Conservation (phyloP, 495 filamentous ascomycete species). For the Hyaloscypha hepaticicola region DNA sequence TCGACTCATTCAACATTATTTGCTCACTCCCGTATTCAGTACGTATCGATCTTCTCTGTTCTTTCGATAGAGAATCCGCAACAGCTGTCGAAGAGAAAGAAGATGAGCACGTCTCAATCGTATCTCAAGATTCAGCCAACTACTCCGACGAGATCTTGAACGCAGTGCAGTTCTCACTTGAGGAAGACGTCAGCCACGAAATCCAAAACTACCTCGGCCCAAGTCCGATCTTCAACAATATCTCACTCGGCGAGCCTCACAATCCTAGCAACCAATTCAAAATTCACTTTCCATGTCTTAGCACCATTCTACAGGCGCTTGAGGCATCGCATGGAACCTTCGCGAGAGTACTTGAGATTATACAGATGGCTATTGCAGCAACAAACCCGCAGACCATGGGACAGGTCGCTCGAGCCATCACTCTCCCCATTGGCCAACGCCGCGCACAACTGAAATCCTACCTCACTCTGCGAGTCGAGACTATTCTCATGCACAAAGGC, state of each 20-base stretch:
- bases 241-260: not conserved
- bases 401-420: slow-evolving; percentile 4
- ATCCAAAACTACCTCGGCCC: slow-evolving; percentile 13
- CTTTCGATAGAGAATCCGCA: not conserved
- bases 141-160: slow-evolving; percentile 13
- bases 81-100: not conserved
- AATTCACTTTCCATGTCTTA: slow-evolving; percentile 14
- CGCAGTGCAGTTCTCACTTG: slow-evolving; percentile 14
- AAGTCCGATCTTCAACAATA: slow-evolving; percentile 6
- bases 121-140: slow-evolving; percentile 6
- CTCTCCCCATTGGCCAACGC: slow-evolving; percentile 7
- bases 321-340: not conserved
- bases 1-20: slow-evolving; percentile 20
- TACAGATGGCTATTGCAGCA: slow-evolving; percentile 5
- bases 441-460: slow-evolving; percentile 12
- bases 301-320: slow-evolving; percentile 10
- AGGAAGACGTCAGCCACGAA: slow-evolving; percentile 16
- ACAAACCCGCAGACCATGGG: slow-evolving; percentile 7
- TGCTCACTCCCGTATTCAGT: slow-evolving; percentile 7
- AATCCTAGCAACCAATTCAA: not conserved
- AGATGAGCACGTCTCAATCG: slow-evolving; percentile 6
- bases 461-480: slow-evolving; percentile 3
- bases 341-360: slow-evolving; percentile 7
- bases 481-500: slow-evolving; percentile 6
- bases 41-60: slow-evolving; percentile 16